Base-by-base conservation (phyloP, 164 flowering plant species). In the Vitis riparia region DNA sequence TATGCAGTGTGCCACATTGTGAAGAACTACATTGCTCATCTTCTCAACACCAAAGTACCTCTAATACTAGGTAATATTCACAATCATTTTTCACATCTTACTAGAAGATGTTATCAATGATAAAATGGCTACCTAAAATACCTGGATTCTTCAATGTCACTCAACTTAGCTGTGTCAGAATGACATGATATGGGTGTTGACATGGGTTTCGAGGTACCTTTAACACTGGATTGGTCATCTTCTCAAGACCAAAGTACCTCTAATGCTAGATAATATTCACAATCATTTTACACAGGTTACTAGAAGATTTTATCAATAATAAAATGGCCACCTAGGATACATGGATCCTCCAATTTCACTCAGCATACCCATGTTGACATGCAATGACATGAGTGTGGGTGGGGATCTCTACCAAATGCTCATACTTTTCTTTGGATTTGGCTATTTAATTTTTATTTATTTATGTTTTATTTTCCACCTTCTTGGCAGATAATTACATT, bases 11-110 rank as follows among this genome's bases (percentile, higher is more conserved):
- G 82, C 78, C 98, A 94, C 78, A 83, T 94, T 74, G 94, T 81
- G 82, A 94, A 94, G 90, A 94, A 94, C 81, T 94, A 78, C 81
- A 69, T 94, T n/a, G 84, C 90, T 76, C 87, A 88, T 77, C 83
- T 80, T 56, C 90, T 94, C 74, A 79, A 89, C 65, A 71, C 73
- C 69, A 92, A 89, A 81, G 92, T 94, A 76, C 97, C 98, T 58
- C 72, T 94, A 56, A 90, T 91, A 68, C 79, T 94, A 82, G 97
- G 98, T 89, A 85, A 52, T 64, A 47, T 69, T 47, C 8, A 17
- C 11, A 29, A 61, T 11, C 11, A 17, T 58, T 10, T 57, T 62
- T 55, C 19, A n/a, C 19, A 15, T 1, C 13, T 16, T 47, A 1
- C 6, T 7, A 5, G 15, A 65, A 53, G n/a, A 11, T 53, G 8